Evolutionary conservation across 2,329 filamentous ascomycete species (phyloP).

Genomic region (Myriosclerotinia duriaeana): DNA sequence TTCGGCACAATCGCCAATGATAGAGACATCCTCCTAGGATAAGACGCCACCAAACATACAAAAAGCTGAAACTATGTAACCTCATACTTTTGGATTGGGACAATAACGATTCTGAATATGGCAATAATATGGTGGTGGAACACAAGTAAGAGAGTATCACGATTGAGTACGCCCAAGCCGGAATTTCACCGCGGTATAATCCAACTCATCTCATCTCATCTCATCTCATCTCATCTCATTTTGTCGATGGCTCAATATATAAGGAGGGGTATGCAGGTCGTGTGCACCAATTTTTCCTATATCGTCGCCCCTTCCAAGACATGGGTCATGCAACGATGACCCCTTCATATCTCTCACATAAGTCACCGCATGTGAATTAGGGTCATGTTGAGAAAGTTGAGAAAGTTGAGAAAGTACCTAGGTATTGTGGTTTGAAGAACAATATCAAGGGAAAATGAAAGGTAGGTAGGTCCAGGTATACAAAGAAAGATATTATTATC

Average conservation of each 20-base stretch:
- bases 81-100: background rate
- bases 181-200: background rate
- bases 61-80: too few relatives aligned
- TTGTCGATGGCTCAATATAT: background rate
- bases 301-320: background rate
- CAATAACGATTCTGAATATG: background rate
- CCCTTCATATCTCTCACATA: background rate
- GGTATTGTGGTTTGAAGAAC: slow-evolving; percentile 3
- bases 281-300: background rate
- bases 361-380: background rate
- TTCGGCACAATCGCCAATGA: background rate
- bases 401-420: too few relatives aligned
- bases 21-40: background rate
- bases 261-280: background rate
- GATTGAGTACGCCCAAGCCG: too few relatives aligned
- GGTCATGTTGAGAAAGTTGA: too few relatives aligned
- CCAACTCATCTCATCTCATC: background rate
- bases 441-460: background rate
- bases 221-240: background rate
- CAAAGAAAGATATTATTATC: background rate
- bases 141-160: background rate
- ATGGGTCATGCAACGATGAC: slow-evolving; percentile 4
- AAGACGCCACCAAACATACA: background rate
- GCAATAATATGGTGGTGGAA: background rate
- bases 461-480: background rate